Evolutionary conservation across 2,329 filamentous ascomycete species (phyloP), one percentile per base, ranked within the genome.

Genomic region (Nemania serpens): DNA sequence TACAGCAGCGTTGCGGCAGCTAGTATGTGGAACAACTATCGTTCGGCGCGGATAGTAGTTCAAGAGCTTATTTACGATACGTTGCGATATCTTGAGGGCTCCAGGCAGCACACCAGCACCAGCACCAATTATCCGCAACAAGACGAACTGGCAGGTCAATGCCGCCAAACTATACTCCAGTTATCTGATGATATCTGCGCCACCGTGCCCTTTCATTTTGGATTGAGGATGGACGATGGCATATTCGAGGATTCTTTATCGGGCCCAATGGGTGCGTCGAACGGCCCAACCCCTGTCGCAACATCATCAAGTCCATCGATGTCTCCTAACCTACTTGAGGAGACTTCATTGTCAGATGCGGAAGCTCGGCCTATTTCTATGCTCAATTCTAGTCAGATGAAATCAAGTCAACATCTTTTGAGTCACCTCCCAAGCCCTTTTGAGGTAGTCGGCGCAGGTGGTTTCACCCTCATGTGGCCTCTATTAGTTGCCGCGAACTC

Each of bases 51-150:
- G 12, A 50, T 50, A 50, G 33, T 50, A 39, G 17, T 50, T 50
- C 47, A 50, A 50, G 47, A 50, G 47, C 47, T 50, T 50, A 50
- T 50, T 39, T 22, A 39, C 15, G 47, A 50, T 25, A 50, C 47
- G 18, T 25, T 50, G 34, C 22, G 5, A 12, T 11, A 25, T 39
- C 47, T 50, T 6, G 47, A 50, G 13, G 34, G 17, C 17, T 50
- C 17, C 22, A 20, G 13, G 17, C 34, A n/a, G 34, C 25, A 7
- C 25, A 11, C 22, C 34, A 39, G 34, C 34, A 39, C 18, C 18
- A 37, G 34, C 18, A 20, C 17, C 9, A 42, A 42, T 5, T 50
- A 39, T 25, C 34, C 34, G 17, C 47, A 50, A 22, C 47, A 50
- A 50, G 7, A 39, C 11, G 18, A n/a, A 34, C 34, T 50, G 33